Percentiles rank a stretch among this genome's conserved stretches.
phyloP scores from a whole-genome alignment of 345 rosid genomes.

The Heritiera fomes region DNA sequence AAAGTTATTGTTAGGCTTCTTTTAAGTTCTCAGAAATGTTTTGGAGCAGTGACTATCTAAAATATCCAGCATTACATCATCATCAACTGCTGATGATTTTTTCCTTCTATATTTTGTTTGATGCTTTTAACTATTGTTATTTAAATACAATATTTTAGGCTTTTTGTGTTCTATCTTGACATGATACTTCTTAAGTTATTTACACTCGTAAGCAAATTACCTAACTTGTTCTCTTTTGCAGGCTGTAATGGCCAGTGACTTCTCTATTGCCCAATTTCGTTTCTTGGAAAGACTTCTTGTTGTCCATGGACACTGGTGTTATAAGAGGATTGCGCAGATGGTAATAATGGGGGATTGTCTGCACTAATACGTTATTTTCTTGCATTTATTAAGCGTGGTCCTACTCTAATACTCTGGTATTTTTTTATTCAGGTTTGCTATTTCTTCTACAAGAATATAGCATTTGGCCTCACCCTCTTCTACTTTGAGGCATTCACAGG shows the following conservation, averaged over 20 bases:
- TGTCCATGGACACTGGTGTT: slow-evolving; percentile 99
- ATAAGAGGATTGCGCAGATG: slow-evolving; percentile 97
- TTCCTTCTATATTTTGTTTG: not conserved
- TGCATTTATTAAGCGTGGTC: slow-evolving; percentile 16
- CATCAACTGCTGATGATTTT: not conserved
- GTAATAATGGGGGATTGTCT: slow-evolving; percentile 40
- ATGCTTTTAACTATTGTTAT: not conserved
- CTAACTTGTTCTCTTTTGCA: slow-evolving; percentile 29
- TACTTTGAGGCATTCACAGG: slow-evolving; percentile 93
- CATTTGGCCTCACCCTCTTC: slow-evolving; percentile 95
- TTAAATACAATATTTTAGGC: not conserved
- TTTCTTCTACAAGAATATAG: slow-evolving; percentile 98
- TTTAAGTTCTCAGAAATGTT: not conserved
- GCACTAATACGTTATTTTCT: slow-evolving; percentile 6
- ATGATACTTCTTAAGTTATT: not conserved
- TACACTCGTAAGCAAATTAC: not conserved
- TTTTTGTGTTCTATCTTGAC: not conserved
- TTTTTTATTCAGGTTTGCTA: slow-evolving; percentile 79
- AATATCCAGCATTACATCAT: not conserved
- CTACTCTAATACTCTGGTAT: slow-evolving; percentile 8
- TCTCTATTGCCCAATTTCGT: slow-evolving; percentile 90
- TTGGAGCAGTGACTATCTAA: not conserved
- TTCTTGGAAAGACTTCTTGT: slow-evolving; percentile 93
- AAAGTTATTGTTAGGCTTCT: not conserved
- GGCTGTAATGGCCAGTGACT: slow-evolving; percentile 99